A percentile compares a stretch with the other conserved stretches of the same genome.
Evolutionary conservation across 2,329 filamentous ascomycete genomes (phyloP).

Genomic region (Fusarium sp.): DNA sequence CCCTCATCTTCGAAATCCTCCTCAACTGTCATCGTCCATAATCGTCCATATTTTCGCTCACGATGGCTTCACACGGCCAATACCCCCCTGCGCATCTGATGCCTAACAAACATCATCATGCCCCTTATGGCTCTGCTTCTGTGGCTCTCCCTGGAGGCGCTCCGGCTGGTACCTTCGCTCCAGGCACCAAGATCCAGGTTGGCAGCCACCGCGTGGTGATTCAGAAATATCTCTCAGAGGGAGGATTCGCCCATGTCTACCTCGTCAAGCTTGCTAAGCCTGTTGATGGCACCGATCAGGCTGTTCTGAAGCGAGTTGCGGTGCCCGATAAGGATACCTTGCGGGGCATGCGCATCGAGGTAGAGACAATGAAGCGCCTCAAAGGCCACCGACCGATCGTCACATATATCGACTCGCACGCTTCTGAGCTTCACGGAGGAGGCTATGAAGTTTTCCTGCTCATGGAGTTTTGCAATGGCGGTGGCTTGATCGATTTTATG

Average conservation of each 20-base stretch:
- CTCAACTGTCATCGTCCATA: slow-evolving; percentile 16
- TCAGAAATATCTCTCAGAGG: slow-evolving; percentile 97
- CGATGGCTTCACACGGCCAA: slow-evolving; percentile 55
- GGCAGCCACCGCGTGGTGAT: slow-evolving; percentile 93
- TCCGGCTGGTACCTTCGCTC: slow-evolving; percentile 87
- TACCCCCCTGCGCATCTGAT: slow-evolving; percentile 48
- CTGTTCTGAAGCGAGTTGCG: slow-evolving; percentile 93
- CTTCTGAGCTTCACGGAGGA: slow-evolving; percentile 89
- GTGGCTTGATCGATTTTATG: slow-evolving; percentile 99
- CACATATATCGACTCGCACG: slow-evolving; percentile 98
- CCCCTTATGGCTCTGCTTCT: slow-evolving; percentile 59
- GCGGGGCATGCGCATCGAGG: slow-evolving; percentile 96
- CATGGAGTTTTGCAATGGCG: slow-evolving; percentile 97
- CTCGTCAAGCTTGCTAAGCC: slow-evolving; percentile 87
- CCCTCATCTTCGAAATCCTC: slow-evolving; percentile 25
- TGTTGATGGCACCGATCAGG: slow-evolving; percentile 81
- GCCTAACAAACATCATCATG: slow-evolving; percentile 55
- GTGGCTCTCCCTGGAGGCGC: slow-evolving; percentile 58
- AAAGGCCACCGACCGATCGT: slow-evolving; percentile 97
- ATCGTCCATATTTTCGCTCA: slow-evolving; percentile 5
- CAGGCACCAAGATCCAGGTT: slow-evolving; percentile 97
- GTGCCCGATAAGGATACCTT: slow-evolving; percentile 96
- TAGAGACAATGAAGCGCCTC: slow-evolving; percentile 99
- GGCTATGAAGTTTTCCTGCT: slow-evolving; percentile 98
- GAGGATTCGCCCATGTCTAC: slow-evolving; percentile 98